Percentiles rank a stretch among this genome's conserved stretches.
Conservation (phyloP, 1,284 basidiomycete genomes). For the Takashimella koratensis region DNA sequence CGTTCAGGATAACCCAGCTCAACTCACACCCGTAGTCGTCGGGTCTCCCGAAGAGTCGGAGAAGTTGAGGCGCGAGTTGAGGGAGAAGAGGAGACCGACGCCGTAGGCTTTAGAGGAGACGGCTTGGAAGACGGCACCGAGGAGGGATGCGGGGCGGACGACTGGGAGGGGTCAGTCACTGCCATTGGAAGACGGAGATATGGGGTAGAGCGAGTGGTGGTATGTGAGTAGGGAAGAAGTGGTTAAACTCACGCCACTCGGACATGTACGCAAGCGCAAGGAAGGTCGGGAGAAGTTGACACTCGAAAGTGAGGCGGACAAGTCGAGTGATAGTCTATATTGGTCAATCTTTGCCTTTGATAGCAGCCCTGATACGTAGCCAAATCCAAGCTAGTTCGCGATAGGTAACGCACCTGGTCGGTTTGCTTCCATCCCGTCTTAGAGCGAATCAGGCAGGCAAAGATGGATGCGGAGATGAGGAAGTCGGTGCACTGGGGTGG, state of each 20-base stretch:
- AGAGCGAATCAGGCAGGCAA: background rate
- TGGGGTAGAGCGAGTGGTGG: background rate
- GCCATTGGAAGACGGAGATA: background rate
- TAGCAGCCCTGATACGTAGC: too few relatives aligned
- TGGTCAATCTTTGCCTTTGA: too few relatives aligned
- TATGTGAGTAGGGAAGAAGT: background rate
- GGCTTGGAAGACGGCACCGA: slow-evolving; percentile 25
- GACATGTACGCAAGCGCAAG: slow-evolving; percentile 23
- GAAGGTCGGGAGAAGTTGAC: slow-evolving; percentile 27
- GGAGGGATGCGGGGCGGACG: slow-evolving; percentile 18
- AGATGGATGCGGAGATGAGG: background rate
- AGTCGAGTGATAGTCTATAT: slow-evolving; percentile 18
- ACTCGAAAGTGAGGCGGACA: slow-evolving; percentile 27
- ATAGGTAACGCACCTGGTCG: slow-evolving; percentile 1
- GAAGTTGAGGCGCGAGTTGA: slow-evolving; percentile 16
- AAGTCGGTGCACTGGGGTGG: background rate
- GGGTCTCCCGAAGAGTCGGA: background rate
- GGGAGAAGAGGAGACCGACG: slow-evolving; percentile 23
- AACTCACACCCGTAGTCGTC: background rate
- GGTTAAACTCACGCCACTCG: slow-evolving; percentile 23
- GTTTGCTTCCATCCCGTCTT: background rate
- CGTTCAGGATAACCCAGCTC: too few relatives aligned
- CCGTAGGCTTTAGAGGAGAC: slow-evolving; percentile 11
- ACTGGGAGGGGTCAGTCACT: slow-evolving; percentile 1
- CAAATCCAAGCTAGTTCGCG: too few relatives aligned